Conservation (phyloP, 371 early-diverging fungal genomes). For the Syncephalastrum sp. region DNA sequence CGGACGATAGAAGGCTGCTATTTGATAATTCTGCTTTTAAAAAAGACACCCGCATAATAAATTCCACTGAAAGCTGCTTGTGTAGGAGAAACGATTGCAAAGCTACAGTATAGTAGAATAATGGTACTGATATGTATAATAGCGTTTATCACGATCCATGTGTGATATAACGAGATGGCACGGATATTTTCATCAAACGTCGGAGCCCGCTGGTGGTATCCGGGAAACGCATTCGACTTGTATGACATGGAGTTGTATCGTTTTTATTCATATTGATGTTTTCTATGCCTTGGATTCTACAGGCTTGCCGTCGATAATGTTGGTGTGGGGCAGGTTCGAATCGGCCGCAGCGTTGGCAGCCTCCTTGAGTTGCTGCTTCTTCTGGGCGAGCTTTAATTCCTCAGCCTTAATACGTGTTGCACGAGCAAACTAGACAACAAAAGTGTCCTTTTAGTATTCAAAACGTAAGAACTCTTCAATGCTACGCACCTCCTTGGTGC, state of each 20-base stretch:
- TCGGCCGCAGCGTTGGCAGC: conserved; percentile 56
- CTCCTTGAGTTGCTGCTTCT: conserved; percentile 51
- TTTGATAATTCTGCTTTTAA: no score
- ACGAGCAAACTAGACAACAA: conserved; percentile 48
- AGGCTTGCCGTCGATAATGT: conserved; percentile 53
- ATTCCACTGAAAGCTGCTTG: no score
- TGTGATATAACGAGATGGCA: no score
- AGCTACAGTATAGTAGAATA: no score
- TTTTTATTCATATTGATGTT: conserved; percentile 4
- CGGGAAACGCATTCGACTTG: no score
- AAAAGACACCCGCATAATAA: no score
- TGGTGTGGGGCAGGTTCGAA: conserved; percentile 56
- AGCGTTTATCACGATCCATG: no score
- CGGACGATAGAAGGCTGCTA: no score
- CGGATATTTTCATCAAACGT: no score
- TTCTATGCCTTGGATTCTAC: conserved; percentile 32
- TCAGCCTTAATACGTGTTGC: conserved; percentile 60
- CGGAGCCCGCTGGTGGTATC: no score
- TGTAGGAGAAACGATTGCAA: no score
- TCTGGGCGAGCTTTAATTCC: conserved; percentile 58
- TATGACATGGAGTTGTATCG: not conserved
- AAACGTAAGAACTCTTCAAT: not conserved
- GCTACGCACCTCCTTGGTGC: conserved; percentile 72
- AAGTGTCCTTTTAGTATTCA: not conserved
- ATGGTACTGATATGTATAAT: no score